Evolutionary conservation across 2,329 filamentous ascomycete genomes (phyloP), one percentile per base, ranked within the genome.

Genomic region (Xylariaceae sp.): DNA sequence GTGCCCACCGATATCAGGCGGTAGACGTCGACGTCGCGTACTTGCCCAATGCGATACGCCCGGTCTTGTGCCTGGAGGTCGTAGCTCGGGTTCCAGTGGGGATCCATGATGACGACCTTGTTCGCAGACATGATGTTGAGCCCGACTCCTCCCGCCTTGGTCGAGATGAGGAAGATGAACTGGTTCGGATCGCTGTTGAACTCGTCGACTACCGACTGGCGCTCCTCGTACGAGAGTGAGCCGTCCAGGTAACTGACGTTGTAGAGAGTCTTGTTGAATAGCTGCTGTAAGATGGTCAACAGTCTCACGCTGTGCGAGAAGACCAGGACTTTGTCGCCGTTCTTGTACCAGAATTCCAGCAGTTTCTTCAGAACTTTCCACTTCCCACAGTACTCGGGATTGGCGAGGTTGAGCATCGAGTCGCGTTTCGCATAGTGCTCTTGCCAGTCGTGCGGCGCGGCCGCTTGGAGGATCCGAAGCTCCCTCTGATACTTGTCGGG

Each of bases 121-220:
- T 98, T 98, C 2, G 92, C 92, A 2, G 88, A 92, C 0, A 90
- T 95, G 57, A 98, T 97, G 59, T 98, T 98, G 18, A 98, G 70
- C 0, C 92, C 92, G 1, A 96, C 85, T 4, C 92, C 92, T 16
- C 92, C 92, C 3, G 92, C 89, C 56, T 85, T 87, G 5, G 92
- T 96, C 15, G 86, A 94, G 54, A 98, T 96, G 14, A 98, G 71
- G 53, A 98, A 98, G 4, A 96, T 88, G 55, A 98, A 98, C 55
- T 92, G 87, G 3, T 71, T 73, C 0, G 88, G 78, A 55, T 95
- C 83, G 1, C 85, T 77, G 59, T 98, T 98, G 74, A 95, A 98
- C 33, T 88, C 83, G 55, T 94, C 85, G 1, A 98, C 92, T 1
- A 78, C 77, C 31, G 76, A 78, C 47, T 89, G 81, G 8, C 92